Evolutionary conservation across 345 rosid genomes (phyloP).

Genomic region (Microthlaspi erraticum): DNA sequence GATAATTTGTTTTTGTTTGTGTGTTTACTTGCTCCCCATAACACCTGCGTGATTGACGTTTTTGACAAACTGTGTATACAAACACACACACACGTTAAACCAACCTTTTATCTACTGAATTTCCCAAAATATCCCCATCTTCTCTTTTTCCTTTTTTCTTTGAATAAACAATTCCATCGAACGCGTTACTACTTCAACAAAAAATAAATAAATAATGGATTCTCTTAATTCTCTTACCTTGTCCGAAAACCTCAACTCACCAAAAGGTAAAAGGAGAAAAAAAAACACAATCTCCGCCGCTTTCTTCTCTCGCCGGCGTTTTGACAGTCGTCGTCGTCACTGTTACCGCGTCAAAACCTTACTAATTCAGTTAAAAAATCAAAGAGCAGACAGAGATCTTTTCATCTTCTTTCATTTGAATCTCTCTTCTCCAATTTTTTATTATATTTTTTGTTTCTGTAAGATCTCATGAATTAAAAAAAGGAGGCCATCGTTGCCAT

Average conservation of each 20-base stretch:
- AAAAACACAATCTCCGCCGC: slow-evolving; percentile 8
- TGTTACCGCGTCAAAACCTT: slow-evolving; percentile 14
- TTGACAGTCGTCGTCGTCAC: slow-evolving; percentile 37
- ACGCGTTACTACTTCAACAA: background rate
- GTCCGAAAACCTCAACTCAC: slow-evolving; percentile 39
- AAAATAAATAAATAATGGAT: background rate
- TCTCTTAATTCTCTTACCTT: slow-evolving; percentile 9
- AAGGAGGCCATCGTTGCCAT: slow-evolving; percentile 32
- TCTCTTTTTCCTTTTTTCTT: background rate
- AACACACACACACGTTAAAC: slow-evolving; percentile 21
- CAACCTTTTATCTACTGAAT: background rate
- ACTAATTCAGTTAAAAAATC: slow-evolving; percentile 8
- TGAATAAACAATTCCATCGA: background rate
- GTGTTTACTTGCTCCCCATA: slow-evolving; percentile 32
- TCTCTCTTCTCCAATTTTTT: background rate
- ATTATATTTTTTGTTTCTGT: slow-evolving; percentile 10
- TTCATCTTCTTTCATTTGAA: slow-evolving; percentile 1
- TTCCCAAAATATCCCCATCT: background rate
- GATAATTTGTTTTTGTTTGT: no score
- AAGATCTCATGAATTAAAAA: slow-evolving; percentile 42
- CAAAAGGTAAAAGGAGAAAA: background rate
- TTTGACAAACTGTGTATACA: slow-evolving; percentile 15
- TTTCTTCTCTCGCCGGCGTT: slow-evolving; percentile 38
- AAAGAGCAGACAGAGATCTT: slow-evolving; percentile 24
- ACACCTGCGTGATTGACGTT: slow-evolving; percentile 42